Base-by-base conservation (phyloP, 345 rosid genomes). In the Melaleuca quinquenervia region DNA sequence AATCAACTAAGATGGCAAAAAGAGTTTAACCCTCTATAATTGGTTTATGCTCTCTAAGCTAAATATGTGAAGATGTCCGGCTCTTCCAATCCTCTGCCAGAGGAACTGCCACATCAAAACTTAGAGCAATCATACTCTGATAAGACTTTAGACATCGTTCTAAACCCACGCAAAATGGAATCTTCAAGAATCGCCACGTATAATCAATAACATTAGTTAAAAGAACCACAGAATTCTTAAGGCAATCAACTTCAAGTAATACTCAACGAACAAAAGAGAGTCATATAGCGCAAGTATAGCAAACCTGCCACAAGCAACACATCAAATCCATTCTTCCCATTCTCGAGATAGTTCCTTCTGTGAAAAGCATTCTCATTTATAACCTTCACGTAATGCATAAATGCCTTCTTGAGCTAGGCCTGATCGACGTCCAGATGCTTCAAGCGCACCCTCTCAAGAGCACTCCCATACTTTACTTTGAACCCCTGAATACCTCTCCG, bases 221-320 rank as follows among this genome's bases (percentile, higher is more conserved):
- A 70, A 58, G 49, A 24, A 78, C 54, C 76, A 75, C 20, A 83
- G 24, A 87, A 86, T 80, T 90, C 84, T 50, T 44, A 75, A 56
- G 62, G 82, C 84, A 24, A 86, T 84, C 74, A 86, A 84, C 50
- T 84, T 86, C 64, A 91, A 53, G 18, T 7, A 84, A 85, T 22
- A 32, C 49, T 52, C 8, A 27, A 84, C 48, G 5, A 80, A 50
- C 64, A 82, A 24, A 83, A 52, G 16, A 16, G 52, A 62, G 86
- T 82, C 26, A 89, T 84, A 62, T 86, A 90, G 84, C 24, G n/a
- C 74, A 41, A 89, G 87, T 82, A 85, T 76, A 89, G 84, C 95
- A 89, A 93, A 95, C 99, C 98, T 96, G 95, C 91, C 91, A 83
- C 99, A 98, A 84, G 93, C 98, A 82, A 94, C 86, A 87, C 99